Evolutionary conservation across 192 early-diverging fungal genomes (phyloP).

Genomic region (Lobosporangium transversale): DNA sequence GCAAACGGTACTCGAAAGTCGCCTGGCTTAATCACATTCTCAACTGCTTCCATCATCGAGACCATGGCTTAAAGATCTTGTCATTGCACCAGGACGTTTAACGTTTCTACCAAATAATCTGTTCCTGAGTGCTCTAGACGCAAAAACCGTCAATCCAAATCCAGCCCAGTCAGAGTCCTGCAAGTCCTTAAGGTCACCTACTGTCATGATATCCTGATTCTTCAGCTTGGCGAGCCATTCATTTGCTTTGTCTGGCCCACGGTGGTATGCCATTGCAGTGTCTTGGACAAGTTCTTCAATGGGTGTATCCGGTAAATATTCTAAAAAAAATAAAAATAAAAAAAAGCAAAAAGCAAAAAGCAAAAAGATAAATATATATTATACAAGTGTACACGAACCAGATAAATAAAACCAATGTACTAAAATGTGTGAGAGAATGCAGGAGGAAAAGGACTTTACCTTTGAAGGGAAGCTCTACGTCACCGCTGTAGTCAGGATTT

Average conservation of each 20-base stretch:
- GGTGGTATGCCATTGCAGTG: constrained; percentile 71
- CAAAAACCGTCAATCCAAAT: constrained; percentile 67
- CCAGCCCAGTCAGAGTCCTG: constrained; percentile 81
- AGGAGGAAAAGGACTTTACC: no score
- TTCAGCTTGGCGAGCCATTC: constrained; percentile 76
- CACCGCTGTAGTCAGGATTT: constrained; percentile 21
- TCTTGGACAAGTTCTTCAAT: constrained; percentile 79
- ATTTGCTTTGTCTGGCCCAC: constrained; percentile 72
- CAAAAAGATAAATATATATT: neutral
- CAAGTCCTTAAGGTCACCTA: constrained; percentile 77
- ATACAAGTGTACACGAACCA: neutral
- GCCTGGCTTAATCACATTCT: no score
- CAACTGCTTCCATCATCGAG: constrained; percentile 8
- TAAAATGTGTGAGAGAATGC: neutral
- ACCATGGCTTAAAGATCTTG: constrained; percentile 19
- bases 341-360: neutral
- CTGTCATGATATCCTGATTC: constrained; percentile 81
- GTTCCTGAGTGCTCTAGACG: constrained; percentile 64
- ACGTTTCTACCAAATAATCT: constrained; percentile 57
- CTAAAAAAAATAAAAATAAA: constrained; percentile 20
- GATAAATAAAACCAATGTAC: neutral
- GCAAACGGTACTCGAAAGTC: neutral
- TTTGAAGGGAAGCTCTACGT: constrained; percentile 31
- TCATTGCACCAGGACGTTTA: constrained; percentile 18
- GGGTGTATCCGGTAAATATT: constrained; percentile 63